Conservation (phyloP, 1,284 basidiomycete species). For the Macrocystidia cucumis region DNA sequence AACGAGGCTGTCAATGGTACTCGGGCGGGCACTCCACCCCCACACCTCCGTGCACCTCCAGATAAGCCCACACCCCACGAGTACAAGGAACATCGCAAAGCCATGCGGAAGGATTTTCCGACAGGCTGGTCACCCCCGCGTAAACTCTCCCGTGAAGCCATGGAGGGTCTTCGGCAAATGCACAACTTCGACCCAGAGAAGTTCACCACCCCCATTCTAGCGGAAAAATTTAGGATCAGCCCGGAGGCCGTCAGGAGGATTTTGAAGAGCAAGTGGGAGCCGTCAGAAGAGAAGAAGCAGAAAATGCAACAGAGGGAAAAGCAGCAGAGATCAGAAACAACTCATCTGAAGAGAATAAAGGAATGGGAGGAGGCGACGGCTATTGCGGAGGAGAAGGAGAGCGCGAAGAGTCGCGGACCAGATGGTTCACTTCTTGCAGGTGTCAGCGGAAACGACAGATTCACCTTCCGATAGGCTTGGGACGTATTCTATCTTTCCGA, state of each 20-base stretch:
- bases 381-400: constrained; percentile 20
- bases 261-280: constrained; percentile 75
- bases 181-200: constrained; percentile 62
- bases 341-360: constrained; percentile 28
- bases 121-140: constrained; percentile 81
- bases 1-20: constrained; percentile 36
- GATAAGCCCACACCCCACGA: constrained; percentile 42
- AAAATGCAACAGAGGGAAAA: constrained; percentile 54
- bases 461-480: constrained; percentile 29
- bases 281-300: constrained; percentile 47
- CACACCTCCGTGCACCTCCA: constrained; percentile 31
- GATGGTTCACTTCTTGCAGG: constrained; percentile 13
- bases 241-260: constrained; percentile 85
- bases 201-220: constrained; percentile 67
- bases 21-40: constrained; percentile 27
- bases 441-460: constrained; percentile 23
- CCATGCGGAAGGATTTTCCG: constrained; percentile 59
- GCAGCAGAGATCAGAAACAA: constrained; percentile 32
- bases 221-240: constrained; percentile 76
- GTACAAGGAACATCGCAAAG: constrained; percentile 46
- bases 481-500: no score
- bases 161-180: constrained; percentile 77
- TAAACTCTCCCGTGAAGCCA: constrained; percentile 85
- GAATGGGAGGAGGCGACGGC: constrained; percentile 32
- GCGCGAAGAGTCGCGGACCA: constrained; percentile 13